Evolutionary conservation across 352 stramenopile genomes (phyloP).

Genomic region (Globisporangium nunn): DNA sequence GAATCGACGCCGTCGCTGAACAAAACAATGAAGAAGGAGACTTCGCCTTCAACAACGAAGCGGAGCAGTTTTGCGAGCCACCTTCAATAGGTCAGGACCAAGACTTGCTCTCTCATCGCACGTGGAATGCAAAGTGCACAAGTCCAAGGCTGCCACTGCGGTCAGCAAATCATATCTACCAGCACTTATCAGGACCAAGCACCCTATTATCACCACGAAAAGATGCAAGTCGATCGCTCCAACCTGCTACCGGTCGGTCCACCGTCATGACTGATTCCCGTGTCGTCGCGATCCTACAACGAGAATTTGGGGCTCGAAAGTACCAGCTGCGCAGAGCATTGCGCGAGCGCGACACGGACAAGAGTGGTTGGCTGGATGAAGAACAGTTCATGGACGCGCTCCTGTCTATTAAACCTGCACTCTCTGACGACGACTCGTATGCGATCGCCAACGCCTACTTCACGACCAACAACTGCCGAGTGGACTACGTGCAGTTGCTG

Average conservation of each 20-base stretch:
- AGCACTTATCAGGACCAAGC: neutral
- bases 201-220: neutral
- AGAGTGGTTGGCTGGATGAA: slow-evolving; percentile 46
- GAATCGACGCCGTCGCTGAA: neutral
- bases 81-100: neutral
- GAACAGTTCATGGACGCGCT: slow-evolving; percentile 78
- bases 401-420: slow-evolving; percentile 37
- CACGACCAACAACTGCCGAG: slow-evolving; percentile 54
- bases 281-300: slow-evolving; percentile 38
- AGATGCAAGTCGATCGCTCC: neutral
- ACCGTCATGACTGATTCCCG: slow-evolving; percentile 9
- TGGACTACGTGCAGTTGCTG: slow-evolving; percentile 65
- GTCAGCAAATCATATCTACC: neutral
- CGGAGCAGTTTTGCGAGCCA: slow-evolving; percentile 9
- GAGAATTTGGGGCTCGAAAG: slow-evolving; percentile 50
- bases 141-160: too few relatives aligned
- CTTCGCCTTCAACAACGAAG: slow-evolving; percentile 1
- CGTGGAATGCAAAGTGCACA: too few relatives aligned
- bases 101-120: neutral
- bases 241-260: neutral
- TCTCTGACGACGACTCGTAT: slow-evolving; percentile 74
- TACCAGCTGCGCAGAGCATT: slow-evolving; percentile 68
- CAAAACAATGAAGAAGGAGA: slow-evolving; percentile 3
- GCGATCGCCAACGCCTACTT: slow-evolving; percentile 65
- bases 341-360: slow-evolving; percentile 48